A percentile compares a stretch with the other conserved stretches of the same genome.
phyloP scores from a whole-genome alignment of 2,329 filamentous ascomycete species.

The Metarhizium guizhouense region DNA sequence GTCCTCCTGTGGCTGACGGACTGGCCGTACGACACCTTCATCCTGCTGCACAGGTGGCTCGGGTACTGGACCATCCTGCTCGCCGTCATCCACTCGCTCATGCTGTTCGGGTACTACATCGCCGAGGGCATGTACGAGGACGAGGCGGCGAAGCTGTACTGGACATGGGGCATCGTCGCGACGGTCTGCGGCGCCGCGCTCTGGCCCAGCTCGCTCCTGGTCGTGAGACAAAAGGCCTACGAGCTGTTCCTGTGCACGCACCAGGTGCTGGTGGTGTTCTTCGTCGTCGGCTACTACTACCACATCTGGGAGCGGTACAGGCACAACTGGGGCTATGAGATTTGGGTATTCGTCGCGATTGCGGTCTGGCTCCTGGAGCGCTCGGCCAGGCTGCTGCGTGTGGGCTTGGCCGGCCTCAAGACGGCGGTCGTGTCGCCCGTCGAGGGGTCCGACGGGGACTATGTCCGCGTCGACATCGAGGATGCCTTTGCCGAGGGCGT shows the following conservation, averaged over 20 bases:
- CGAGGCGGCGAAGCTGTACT: conserved; percentile 19
- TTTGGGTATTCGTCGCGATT: conserved; percentile 23
- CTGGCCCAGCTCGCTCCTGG: conserved; percentile 16
- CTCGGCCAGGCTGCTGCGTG: conserved; percentile 16
- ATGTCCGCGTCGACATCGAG: conserved; percentile 22
- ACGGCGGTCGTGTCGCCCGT: conserved; percentile 16
- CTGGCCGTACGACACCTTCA: conserved; percentile 27
- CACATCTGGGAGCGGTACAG: conserved; percentile 25
- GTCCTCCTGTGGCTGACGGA: conserved; percentile 24
- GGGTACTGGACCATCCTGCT: conserved; percentile 70
- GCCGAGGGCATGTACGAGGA: conserved; percentile 13
- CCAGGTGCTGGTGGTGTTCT: conserved; percentile 20
- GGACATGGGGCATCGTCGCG: conserved; percentile 25
- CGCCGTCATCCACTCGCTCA: conserved; percentile 45
- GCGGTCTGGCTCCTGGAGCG: conserved; percentile 24
- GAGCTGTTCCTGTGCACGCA: conserved; percentile 26
- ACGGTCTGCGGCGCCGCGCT: conserved; percentile 19
- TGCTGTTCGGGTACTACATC: conserved; percentile 20
- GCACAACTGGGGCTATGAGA: conserved; percentile 29
- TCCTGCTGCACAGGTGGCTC: conserved; percentile 28
- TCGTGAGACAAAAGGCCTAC: conserved; percentile 21
- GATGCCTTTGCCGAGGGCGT: conserved; percentile 15
- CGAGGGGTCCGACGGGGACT: conserved; percentile 13
- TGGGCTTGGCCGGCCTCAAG: conserved; percentile 13
- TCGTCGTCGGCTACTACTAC: conserved; percentile 25